Percentiles rank a stretch among this genome's conserved stretches.
Conservation (phyloP, 805 yeast genomes). For the Ogataea saltuana region DNA sequence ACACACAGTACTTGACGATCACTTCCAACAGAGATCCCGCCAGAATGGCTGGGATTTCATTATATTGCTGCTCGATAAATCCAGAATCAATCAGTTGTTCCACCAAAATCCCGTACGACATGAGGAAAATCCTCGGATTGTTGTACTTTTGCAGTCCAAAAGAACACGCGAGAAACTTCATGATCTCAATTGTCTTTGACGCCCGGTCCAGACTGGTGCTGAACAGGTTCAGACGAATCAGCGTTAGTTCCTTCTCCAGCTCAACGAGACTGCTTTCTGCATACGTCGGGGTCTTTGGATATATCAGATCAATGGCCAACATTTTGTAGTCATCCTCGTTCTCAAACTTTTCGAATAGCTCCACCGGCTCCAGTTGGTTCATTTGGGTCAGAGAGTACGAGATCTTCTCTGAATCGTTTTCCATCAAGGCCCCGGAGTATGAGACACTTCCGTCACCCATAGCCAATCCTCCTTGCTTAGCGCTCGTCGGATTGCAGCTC, state of each 20-base stretch:
- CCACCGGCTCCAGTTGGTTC: slow-evolving; percentile 21
- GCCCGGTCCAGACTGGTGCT: slow-evolving; percentile 23
- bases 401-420: slow-evolving; percentile 3
- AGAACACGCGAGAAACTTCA: slow-evolving; percentile 38
- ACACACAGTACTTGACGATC: slow-evolving; percentile 45
- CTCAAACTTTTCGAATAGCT: slow-evolving; percentile 16
- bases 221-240: slow-evolving; percentile 23
- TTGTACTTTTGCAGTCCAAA: slow-evolving; percentile 31
- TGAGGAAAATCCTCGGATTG: slow-evolving; percentile 41
- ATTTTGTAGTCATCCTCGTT: slow-evolving; percentile 22
- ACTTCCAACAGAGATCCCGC: slow-evolving; percentile 41
- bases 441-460: slow-evolving; percentile 5
- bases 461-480: not conserved
- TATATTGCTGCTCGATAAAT: slow-evolving; percentile 34
- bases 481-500: not conserved
- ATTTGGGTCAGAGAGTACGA: slow-evolving; percentile 21
- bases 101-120: slow-evolving; percentile 40
- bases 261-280: slow-evolving; percentile 11
- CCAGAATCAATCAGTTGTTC: slow-evolving; percentile 44
- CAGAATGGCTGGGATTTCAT: slow-evolving; percentile 26
- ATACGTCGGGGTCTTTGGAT: slow-evolving; percentile 18
- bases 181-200: slow-evolving; percentile 32
- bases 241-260: slow-evolving; percentile 24
- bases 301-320: slow-evolving; percentile 23
- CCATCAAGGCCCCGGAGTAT: slow-evolving; percentile 1